phyloP scores from a whole-genome alignment of 1,139 yeast genomes.

The Nakaseomyces sp. region DNA sequence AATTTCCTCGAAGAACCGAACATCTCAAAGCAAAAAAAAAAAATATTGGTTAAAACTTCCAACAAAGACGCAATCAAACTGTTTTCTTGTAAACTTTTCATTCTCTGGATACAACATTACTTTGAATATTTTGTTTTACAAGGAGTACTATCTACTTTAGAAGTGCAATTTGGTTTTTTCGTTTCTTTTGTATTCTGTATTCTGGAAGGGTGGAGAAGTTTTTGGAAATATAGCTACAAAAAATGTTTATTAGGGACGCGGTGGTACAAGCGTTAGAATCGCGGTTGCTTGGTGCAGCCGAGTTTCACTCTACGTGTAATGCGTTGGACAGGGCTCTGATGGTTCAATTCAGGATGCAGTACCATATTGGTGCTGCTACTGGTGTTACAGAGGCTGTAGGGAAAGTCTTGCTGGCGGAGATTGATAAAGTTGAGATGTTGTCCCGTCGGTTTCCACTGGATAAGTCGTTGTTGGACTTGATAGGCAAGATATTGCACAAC shows the following conservation, averaged over 20 bases:
- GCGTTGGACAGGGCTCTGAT: constrained; percentile 20
- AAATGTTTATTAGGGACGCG: constrained; percentile 9
- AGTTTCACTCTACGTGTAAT: constrained; percentile 17
- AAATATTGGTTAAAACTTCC: no score
- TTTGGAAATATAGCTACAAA: no score
- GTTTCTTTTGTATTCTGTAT: no score
- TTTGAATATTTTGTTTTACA: no score
- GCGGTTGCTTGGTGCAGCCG: constrained; percentile 23
- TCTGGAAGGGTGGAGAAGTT: no score
- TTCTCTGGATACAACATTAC: no score
- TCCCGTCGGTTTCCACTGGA: constrained; percentile 10
- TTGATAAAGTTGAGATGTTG: constrained; percentile 13
- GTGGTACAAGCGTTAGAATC: constrained; percentile 18
- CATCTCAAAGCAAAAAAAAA: neutral
- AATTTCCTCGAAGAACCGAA: no score
- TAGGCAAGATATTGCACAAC: constrained; percentile 18
- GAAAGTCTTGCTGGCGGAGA: constrained; percentile 19
- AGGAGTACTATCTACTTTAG: no score
- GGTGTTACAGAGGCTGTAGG: constrained; percentile 11
- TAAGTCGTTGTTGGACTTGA: constrained; percentile 9
- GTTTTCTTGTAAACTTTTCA: no score
- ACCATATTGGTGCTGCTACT: constrained; percentile 17
- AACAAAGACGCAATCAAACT: no score
- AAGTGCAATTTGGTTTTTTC: no score
- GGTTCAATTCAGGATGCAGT: constrained; percentile 26